phyloP scores from a whole-genome alignment of 257 asterid species.

The Ophiorrhiza pumila region DNA sequence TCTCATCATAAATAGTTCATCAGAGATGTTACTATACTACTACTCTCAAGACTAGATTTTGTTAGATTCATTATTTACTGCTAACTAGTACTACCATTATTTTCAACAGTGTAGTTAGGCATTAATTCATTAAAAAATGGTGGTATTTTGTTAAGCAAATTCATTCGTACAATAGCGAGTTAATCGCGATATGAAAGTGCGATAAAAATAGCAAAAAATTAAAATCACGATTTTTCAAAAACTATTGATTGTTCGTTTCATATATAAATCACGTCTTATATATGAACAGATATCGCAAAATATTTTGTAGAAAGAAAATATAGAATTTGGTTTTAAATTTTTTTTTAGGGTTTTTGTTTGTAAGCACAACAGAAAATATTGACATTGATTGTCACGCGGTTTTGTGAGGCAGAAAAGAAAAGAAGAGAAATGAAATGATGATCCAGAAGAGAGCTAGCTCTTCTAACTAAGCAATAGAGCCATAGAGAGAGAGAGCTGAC shows the following conservation, averaged over 20 bases:
- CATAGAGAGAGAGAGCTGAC: slow-evolving; percentile 51
- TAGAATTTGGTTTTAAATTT: no score
- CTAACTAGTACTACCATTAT: not conserved
- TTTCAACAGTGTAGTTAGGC: not conserved
- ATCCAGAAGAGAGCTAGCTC: slow-evolving; percentile 2
- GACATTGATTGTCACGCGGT: slow-evolving; percentile 59
- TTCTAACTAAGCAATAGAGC: slow-evolving; percentile 12
- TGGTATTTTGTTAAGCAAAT: no score
- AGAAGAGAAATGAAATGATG: no score
- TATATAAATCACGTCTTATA: no score
- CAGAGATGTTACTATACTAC: not conserved
- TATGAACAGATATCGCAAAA: no score
- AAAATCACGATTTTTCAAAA: no score
- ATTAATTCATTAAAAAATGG: no score
- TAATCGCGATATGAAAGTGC: no score
- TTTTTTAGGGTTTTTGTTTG: not conserved
- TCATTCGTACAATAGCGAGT: no score
- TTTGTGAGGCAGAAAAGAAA: slow-evolving; percentile 23
- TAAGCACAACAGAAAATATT: slow-evolving; percentile 28
- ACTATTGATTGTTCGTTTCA: no score
- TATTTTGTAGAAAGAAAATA: no score
- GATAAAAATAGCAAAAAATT: no score
- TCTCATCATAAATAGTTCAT: not conserved
- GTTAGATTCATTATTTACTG: not conserved
- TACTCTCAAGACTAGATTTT: not conserved